These are phyloP conservation scores for Cylindricascospora bacillispora DNA, from an alignment of 1,139 yeast species.

Conservation along the genomic window DNA sequence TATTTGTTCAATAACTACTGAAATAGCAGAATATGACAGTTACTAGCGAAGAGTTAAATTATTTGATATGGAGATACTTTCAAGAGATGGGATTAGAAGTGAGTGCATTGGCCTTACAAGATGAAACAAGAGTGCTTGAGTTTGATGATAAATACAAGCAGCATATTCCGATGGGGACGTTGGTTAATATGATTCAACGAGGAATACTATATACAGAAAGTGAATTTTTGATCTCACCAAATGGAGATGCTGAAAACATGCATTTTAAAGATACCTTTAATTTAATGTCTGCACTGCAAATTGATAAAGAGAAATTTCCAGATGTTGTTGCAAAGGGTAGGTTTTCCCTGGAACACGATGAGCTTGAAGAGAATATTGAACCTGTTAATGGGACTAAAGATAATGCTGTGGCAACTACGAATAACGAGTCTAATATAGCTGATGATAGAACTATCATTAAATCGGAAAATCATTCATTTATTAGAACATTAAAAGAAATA, in stretches of 20 bases:
- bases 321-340: conserved; percentile 23
- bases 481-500: conserved; percentile 26
- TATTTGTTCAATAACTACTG: background rate
- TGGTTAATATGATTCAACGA: conserved; percentile 71
- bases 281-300: conserved; percentile 29
- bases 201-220: conserved; percentile 63
- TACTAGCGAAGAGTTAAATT: conserved; percentile 75
- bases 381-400: conserved; percentile 7
- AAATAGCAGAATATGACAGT: conserved; percentile 44
- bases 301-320: conserved; percentile 24
- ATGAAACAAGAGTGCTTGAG: conserved; percentile 51
- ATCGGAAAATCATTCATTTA: conserved; percentile 15
- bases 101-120: conserved; percentile 71
- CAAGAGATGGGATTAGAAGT: conserved; percentile 77
- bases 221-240: conserved; percentile 32
- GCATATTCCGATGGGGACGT: conserved; percentile 55
- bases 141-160: conserved; percentile 41
- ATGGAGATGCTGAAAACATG: conserved; percentile 23
- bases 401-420: conserved; percentile 9
- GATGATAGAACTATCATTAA: conserved; percentile 9
- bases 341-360: conserved; percentile 19
- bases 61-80: conserved; percentile 83
- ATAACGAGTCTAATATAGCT: background rate
- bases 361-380: conserved; percentile 5
- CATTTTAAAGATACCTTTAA: conserved; percentile 25